Percentiles rank a stretch among this genome's conserved stretches.
Conservation (phyloP, 352 stramenopile species). For the Globisporangium sylvaticum region DNA sequence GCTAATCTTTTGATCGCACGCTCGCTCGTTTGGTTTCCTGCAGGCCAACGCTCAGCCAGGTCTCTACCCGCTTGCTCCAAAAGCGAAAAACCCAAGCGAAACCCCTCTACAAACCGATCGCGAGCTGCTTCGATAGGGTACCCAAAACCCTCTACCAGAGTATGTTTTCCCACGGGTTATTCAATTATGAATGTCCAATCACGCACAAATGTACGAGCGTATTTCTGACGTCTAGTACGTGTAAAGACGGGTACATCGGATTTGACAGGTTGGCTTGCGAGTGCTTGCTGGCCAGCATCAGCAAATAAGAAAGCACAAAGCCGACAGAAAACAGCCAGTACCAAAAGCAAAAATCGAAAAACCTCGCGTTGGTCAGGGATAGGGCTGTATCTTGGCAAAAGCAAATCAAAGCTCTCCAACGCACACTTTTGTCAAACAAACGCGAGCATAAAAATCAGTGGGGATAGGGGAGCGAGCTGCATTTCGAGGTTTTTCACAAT, state of each 20-base stretch:
- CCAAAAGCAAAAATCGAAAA: not conserved
- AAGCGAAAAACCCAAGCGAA: not conserved
- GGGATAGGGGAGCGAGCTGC: not conserved
- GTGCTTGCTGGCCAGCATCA: not conserved
- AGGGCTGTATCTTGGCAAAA: slow-evolving; percentile 1
- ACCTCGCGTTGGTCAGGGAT: not conserved
- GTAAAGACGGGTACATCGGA: not conserved
- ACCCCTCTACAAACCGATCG: not conserved
- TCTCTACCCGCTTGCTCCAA: slow-evolving; percentile 4
- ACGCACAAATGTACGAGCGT: too few species aligned
- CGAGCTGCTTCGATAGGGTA: slow-evolving; percentile 8
- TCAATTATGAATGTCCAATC: too few species aligned
- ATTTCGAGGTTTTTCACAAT: not conserved
- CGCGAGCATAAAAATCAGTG: not conserved
- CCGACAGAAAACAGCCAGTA: slow-evolving; percentile 15
- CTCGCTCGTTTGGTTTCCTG: slow-evolving; percentile 13
- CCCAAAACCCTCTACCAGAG: not conserved
- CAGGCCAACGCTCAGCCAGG: slow-evolving; percentile 10
- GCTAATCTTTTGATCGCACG: slow-evolving; percentile 20
- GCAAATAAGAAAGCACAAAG: slow-evolving; percentile 13
- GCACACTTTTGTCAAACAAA: slow-evolving; percentile 9
- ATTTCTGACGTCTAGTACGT: not conserved
- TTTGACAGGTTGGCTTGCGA: not conserved
- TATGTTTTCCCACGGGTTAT: not conserved
- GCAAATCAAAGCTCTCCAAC: slow-evolving; percentile 32